These are phyloP conservation scores for Closterium sp. DNA, from an alignment of 139 green algal genomes.

Conservation along the genomic window DNA sequence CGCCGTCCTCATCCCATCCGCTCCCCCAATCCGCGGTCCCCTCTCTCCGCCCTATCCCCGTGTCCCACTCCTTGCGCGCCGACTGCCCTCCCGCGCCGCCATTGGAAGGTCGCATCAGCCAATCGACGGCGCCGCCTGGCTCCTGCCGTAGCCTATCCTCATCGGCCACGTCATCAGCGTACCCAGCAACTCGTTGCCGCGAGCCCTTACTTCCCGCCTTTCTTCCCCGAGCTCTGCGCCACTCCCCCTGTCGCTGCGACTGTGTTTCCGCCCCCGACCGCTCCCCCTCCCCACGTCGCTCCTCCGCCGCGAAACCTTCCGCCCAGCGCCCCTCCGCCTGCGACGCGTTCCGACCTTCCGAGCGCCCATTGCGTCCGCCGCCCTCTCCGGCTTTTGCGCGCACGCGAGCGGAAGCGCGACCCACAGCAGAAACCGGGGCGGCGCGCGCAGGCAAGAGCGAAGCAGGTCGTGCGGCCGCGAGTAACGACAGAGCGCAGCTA, in stretches of 20 bases:
- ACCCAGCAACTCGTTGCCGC: neutral
- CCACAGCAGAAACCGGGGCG: neutral
- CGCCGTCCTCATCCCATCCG: neutral
- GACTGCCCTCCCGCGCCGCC: neutral
- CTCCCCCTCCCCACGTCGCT: neutral
- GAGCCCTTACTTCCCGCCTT: neutral
- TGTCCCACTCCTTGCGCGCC: neutral
- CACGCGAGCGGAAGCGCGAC: neutral
- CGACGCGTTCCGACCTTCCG: neutral
- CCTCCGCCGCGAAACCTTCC: neutral
- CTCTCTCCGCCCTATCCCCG: too few relatives aligned
- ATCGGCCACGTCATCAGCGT: neutral
- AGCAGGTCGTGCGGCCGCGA: neutral
- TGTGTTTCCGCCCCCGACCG: neutral
- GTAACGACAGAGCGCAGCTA: neutral
- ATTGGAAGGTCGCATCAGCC: neutral
- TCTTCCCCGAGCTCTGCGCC: neutral
- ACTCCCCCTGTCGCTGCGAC: neutral
- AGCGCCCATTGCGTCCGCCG: neutral
- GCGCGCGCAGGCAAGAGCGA: neutral
- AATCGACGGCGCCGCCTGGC: neutral
- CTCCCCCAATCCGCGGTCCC: neutral
- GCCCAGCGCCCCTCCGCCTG: too few relatives aligned
- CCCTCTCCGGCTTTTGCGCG: neutral
- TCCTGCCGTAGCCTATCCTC: neutral